These are phyloP conservation scores for Oryza glumipatula DNA, from an alignment of 176 grass and related monocot species.

Conservation along the genomic window DNA sequence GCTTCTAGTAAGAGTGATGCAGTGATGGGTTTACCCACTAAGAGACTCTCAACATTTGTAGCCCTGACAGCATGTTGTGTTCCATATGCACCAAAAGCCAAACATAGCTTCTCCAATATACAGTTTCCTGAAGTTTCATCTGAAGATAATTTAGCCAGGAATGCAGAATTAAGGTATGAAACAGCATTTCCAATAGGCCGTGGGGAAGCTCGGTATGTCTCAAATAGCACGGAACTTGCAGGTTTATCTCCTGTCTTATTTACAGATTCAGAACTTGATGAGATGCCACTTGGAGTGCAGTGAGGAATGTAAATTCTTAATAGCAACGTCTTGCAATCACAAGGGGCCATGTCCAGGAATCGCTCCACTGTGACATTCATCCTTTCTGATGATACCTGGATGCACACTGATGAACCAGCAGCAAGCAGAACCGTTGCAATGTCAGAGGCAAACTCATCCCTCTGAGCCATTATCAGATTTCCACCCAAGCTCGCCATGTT, in stretches of 20 bases:
- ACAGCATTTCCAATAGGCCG: slow-evolving; percentile 78
- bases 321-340: slow-evolving; percentile 65
- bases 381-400: slow-evolving; percentile 60
- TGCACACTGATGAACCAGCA: slow-evolving; percentile 61
- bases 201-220: slow-evolving; percentile 75
- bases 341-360: slow-evolving; percentile 77
- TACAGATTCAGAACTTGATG: slow-evolving; percentile 6
- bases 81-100: slow-evolving; percentile 91
- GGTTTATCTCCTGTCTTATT: slow-evolving; percentile 8
- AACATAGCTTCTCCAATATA: slow-evolving; percentile 45
- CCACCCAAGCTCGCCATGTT: slow-evolving; percentile 91
- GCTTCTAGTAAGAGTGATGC: slow-evolving; percentile 67
- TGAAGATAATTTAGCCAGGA: slow-evolving; percentile 60
- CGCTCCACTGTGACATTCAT: slow-evolving; percentile 56
- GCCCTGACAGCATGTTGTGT: slow-evolving; percentile 80
- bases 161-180: slow-evolving; percentile 87
- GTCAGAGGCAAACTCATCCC: slow-evolving; percentile 74
- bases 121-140: slow-evolving; percentile 57
- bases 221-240: slow-evolving; percentile 60
- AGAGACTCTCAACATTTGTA: slow-evolving; percentile 70
- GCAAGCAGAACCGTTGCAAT: slow-evolving; percentile 81
- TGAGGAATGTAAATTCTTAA: slow-evolving; percentile 73
- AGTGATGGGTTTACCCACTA: slow-evolving; percentile 74
- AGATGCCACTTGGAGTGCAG: slow-evolving; percentile 31
- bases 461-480: slow-evolving; percentile 87